Evolutionary conservation across 176 grass and related monocot genomes (phyloP).

Genomic region (Urochloa ruziziensis): DNA sequence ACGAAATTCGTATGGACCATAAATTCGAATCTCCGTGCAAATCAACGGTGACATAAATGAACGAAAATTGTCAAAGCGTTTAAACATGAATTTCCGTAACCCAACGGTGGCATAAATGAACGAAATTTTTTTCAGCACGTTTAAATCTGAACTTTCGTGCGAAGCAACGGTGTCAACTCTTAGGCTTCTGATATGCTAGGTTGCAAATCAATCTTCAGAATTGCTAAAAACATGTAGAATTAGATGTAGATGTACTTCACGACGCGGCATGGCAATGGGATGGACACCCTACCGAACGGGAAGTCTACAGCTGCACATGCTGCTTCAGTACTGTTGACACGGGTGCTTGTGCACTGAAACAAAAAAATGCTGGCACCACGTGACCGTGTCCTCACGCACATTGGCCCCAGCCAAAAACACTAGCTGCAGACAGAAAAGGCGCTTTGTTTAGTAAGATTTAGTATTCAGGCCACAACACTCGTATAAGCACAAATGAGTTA

Average conservation of each 20-base stretch:
- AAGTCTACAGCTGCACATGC: neutral
- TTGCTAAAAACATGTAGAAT: too few relatives aligned
- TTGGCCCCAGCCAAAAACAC: neutral
- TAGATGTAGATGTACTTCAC: too few relatives aligned
- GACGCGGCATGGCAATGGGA: too few relatives aligned
- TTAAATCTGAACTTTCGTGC: neutral
- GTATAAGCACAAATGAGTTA: neutral
- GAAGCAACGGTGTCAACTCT: neutral
- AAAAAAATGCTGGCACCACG: neutral
- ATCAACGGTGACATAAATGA: neutral
- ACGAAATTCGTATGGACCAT: neutral
- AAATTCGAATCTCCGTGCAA: neutral
- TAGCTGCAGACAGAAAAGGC: neutral
- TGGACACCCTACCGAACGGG: too few relatives aligned
- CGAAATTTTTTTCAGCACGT: too few relatives aligned
- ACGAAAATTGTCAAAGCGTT: neutral
- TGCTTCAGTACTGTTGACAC: neutral
- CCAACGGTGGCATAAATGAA: neutral
- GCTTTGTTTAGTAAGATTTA: neutral
- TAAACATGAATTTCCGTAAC: too few relatives aligned
- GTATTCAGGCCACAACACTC: neutral
- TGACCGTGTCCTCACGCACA: neutral
- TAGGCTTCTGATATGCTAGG: neutral
- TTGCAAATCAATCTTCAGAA: neutral
- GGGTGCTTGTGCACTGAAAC: neutral